A percentile compares a stretch with the other conserved stretches of the same genome.
phyloP scores from a whole-genome alignment of 305 asterid genomes.

The Solanum hybrid region DNA sequence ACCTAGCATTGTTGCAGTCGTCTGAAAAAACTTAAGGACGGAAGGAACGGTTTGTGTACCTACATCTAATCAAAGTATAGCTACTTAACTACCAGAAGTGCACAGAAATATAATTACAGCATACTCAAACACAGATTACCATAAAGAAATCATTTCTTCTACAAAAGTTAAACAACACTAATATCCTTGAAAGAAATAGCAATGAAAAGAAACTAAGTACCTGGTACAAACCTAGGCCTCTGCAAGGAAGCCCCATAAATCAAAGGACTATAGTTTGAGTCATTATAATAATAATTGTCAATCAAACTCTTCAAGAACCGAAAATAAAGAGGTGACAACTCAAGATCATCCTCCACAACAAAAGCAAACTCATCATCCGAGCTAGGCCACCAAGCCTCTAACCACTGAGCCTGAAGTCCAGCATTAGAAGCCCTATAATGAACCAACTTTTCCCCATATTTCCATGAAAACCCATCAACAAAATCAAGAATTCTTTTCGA shows the following conservation, averaged over 20 bases:
- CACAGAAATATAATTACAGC: not conserved
- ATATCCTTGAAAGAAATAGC: not conserved
- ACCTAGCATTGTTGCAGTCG: not conserved
- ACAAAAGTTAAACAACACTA: not conserved
- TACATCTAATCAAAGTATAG: not conserved
- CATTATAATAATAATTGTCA: conserved; percentile 23
- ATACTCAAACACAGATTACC: not conserved
- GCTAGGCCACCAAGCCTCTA: conserved; percentile 86
- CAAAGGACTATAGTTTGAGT: conserved; percentile 25
- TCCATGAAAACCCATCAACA: conserved; percentile 51
- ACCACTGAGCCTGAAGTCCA: conserved; percentile 90
- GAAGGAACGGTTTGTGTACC: not conserved
- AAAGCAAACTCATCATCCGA: conserved; percentile 85
- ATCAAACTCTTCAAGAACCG: conserved; percentile 20
- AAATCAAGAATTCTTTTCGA: conserved; percentile 42
- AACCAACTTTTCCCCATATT: conserved; percentile 50
- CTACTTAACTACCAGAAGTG: not conserved
- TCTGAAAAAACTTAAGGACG: not conserved
- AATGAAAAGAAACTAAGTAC: conserved; percentile 20
- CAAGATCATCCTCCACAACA: conserved; percentile 87
- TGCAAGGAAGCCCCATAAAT: conserved; percentile 33
- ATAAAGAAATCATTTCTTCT: not conserved
- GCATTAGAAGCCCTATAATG: conserved; percentile 67
- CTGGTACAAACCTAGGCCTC: conserved; percentile 89
- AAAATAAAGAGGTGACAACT: conserved; percentile 74